These are phyloP conservation scores for Clarkia xantiana DNA, from an alignment of 345 rosid species.

Conservation along the genomic window DNA sequence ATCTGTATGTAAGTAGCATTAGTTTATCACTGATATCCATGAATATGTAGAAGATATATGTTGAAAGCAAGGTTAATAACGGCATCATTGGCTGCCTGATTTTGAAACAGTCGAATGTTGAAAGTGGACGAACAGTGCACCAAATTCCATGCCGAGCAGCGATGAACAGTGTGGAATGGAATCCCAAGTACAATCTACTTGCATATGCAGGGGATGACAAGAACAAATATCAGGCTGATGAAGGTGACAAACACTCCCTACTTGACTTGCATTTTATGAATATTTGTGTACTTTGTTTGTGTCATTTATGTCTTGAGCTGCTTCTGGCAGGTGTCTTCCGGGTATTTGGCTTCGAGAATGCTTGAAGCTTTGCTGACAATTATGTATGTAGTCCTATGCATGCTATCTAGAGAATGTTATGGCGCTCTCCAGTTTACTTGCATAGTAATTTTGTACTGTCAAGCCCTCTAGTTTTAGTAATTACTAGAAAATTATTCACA, in stretches of 20 bases:
- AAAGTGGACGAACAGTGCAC: constrained; percentile 71
- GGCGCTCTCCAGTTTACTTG: too few species aligned
- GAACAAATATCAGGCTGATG: constrained; percentile 80
- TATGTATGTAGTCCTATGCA: too few species aligned
- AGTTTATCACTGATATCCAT: too few species aligned
- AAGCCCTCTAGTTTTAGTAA: too few species aligned
- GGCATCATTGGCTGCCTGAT: not conserved
- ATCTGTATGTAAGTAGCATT: too few species aligned
- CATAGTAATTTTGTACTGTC: too few species aligned
- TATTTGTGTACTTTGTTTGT: too few species aligned
- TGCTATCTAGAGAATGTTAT: too few species aligned
- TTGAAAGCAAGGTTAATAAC: too few species aligned
- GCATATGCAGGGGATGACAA: constrained; percentile 98
- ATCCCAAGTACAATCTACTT: constrained; percentile 79
- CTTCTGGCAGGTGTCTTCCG: constrained; percentile 71
- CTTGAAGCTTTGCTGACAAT: constrained; percentile 12
- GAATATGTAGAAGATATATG: too few species aligned
- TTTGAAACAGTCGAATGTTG: constrained; percentile 66
- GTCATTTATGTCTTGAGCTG: not conserved
- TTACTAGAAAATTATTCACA: too few species aligned
- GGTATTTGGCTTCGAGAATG: constrained; percentile 72
- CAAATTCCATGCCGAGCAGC: constrained; percentile 96
- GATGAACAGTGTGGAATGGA: constrained; percentile 98
- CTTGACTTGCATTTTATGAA: not conserved
- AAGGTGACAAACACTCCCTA: constrained; percentile 7